Conservation (phyloP, 345 rosid species). For the Passiflora organensis region DNA sequence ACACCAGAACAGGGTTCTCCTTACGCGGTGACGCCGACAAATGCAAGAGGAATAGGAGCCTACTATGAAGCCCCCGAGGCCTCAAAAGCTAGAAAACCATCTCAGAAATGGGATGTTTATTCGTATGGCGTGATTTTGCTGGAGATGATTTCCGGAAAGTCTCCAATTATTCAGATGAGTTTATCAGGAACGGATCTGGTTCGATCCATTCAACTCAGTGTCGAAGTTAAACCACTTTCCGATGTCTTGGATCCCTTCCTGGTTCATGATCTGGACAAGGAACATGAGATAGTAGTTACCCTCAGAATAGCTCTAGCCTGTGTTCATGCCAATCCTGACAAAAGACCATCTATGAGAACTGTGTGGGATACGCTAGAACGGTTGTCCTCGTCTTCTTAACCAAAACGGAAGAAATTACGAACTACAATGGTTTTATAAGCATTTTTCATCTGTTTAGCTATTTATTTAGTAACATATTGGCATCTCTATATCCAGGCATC, state of each 20-base stretch:
- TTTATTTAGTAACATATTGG: too few relatives aligned
- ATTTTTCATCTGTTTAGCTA: too few relatives aligned
- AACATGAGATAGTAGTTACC: slow-evolving; percentile 15
- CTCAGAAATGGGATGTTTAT: slow-evolving; percentile 35
- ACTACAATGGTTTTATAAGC: too few relatives aligned
- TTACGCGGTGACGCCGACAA: slow-evolving; percentile 13
- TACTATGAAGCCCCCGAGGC: slow-evolving; percentile 28
- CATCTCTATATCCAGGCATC: too few relatives aligned
- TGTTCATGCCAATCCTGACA: slow-evolving; percentile 19
- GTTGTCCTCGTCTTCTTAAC: neutral
- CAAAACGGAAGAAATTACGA: neutral
- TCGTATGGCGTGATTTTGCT: slow-evolving; percentile 23
- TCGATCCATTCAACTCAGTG: slow-evolving; percentile 22
- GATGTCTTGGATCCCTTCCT: slow-evolving; percentile 23
- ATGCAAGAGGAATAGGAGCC: slow-evolving; percentile 6
- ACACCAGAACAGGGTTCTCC: slow-evolving; percentile 21
- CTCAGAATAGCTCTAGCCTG: slow-evolving; percentile 23
- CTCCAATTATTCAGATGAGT: slow-evolving; percentile 12
- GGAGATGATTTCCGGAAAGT: slow-evolving; percentile 25
- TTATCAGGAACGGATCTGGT: slow-evolving; percentile 22
- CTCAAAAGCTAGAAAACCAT: slow-evolving; percentile 14
- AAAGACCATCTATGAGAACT: slow-evolving; percentile 27
- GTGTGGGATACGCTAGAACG: slow-evolving; percentile 18
- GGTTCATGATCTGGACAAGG: slow-evolving; percentile 13
- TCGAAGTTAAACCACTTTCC: slow-evolving; percentile 17